Base-by-base conservation (phyloP, 805 yeast species). In the Yarrowia yakushimensis region DNA sequence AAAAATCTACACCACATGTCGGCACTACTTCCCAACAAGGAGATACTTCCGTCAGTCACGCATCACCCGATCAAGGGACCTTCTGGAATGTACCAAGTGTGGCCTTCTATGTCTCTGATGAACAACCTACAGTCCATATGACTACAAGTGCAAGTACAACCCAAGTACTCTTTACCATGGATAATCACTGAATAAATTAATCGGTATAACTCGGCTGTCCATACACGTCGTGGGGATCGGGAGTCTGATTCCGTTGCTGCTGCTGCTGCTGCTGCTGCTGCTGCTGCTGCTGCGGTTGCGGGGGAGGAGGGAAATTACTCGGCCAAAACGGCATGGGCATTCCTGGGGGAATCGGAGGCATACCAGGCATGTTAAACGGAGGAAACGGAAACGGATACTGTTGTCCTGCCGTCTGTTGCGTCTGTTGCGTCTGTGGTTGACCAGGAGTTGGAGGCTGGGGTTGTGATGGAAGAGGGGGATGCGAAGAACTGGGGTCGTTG, bases 261-360 rank as follows among this genome's bases (percentile, higher is more conserved):
- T 27, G 28, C 30, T 48, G 27, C 22, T 22, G 27, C n/a, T 15
- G 31, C 30, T 18, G 41, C 15, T 17, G 41, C 15, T 31, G 55
- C 13, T 27, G 17, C 22, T 10, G 23, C 11, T 17, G 41, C 41
- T 31, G 55, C 3, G 30, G 28, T n/a, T 48, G 55, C 2, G 28
- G 55, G 8, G 59, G 59, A 13, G 59, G 43, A 12, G 31, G 23
- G 13, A 31, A 25, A n/a, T 17, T 34, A 18, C 7, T 25, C 1
- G 59, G 59, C 59, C 59, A 52, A 13, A 52, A 52, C 9, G 43
- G 31, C 59, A 34, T 34, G 12, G 59, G 43, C 59, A 52, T 52
- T 17, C 37, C 39, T 3, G 52, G 52, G 2, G 52, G 52, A 23
- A 45, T 12, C 7, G 50, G 50, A 0, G 52, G 52, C 52, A 45